Evolutionary conservation across 129 eudicot species (phyloP), one percentile per base, ranked within the genome.

Genomic region (Flaveria trinervia): DNA sequence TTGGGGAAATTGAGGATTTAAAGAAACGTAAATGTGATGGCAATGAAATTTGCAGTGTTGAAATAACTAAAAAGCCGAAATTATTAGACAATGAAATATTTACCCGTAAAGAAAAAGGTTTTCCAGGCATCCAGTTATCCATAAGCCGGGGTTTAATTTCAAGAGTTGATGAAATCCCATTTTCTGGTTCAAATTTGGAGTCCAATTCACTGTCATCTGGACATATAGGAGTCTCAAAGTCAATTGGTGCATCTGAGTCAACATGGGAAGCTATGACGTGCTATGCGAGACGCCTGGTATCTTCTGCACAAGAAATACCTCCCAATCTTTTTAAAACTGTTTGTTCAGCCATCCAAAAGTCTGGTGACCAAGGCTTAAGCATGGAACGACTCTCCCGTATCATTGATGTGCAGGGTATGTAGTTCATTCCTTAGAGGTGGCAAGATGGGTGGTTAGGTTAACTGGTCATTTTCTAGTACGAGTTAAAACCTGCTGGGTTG

Each of bases 351-450:
- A 89, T 91, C 73, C 96, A 88, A 76, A 89, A 87, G 80, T 87
- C 99, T 52, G 99, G 99, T 79, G 96, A 94, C 86, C 92, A 91
- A 83, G 97, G 97, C 69, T 82, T 94, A 85, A 77, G 82, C 85
- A 89, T 89, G 85, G 85, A 85, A 77, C 92, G 84, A 64, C 77
- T 91, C 65, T 80, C 86, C 36, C 43, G 68, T 77, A 30, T 77
- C 67, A 71, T 62, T 33, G 73, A 79, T 69, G 78, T 75, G 43
- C 70, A 77, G 18, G 92, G 98, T 94, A 82, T 71, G 70, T 69
- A 54, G 54, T 52, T 70, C 4, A 1, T 45, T 70, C 51, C n/a
- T 54, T 43, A 16, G 46, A 65, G 70, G 70, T 65, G 41, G 46
- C 48, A 8, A 30, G 46, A 65, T 65, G 70, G 48, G 70, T 65